Conservation (phyloP, 108 stramenopile species). For the Nitzschia inconspicua region DNA sequence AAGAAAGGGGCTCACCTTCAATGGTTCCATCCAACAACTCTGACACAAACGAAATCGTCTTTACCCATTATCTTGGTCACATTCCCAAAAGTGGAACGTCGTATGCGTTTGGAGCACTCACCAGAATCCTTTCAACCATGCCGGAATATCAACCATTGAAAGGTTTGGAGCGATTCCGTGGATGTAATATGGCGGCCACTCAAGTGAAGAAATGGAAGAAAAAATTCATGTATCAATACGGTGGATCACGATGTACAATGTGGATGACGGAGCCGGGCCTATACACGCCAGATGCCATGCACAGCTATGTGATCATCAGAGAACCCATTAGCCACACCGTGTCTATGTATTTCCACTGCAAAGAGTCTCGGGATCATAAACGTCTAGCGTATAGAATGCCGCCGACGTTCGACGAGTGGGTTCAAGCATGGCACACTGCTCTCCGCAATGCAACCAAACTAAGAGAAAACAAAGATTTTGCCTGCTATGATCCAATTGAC, state of each 20-base stretch:
- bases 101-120: not conserved
- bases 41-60: not conserved
- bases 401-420: slow-evolving; percentile 5
- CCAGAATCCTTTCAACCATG: not conserved
- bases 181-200: not conserved
- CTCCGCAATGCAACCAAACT: not conserved
- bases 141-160: not conserved
- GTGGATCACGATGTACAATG: not conserved
- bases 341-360: slow-evolving; percentile 17
- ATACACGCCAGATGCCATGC: not conserved
- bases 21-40: not conserved
- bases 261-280: slow-evolving; percentile 15
- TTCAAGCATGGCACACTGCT: not conserved
- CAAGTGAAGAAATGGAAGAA: not conserved
- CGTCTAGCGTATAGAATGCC: slow-evolving; percentile 5
- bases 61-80: slow-evolving; percentile 4
- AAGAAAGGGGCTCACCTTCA: too few relatives aligned
- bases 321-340: slow-evolving; percentile 5
- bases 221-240: not conserved
- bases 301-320: slow-evolving; percentile 1
- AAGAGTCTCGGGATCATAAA: slow-evolving; percentile 1
- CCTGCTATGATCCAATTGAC: slow-evolving; percentile 17
- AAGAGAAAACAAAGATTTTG: not conserved
- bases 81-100: slow-evolving; percentile 13
- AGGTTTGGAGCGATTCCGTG: not conserved